These are phyloP conservation scores for Berkeleyomyces rouxiae DNA, from an alignment of 2,329 filamentous ascomycete genomes.

Conservation along the genomic window DNA sequence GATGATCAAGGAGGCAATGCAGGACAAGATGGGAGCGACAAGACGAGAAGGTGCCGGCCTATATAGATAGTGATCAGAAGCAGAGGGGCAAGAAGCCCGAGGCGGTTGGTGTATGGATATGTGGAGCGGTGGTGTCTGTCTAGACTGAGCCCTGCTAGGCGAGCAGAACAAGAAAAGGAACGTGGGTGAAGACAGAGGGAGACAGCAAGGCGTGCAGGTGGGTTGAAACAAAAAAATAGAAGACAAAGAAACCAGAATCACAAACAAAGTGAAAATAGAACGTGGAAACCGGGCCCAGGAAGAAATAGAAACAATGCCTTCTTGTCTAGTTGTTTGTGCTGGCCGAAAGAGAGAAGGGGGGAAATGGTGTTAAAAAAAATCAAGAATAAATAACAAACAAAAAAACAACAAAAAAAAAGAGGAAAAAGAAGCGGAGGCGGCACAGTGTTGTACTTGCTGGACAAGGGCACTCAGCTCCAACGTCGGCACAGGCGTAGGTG, in stretches of 20 bases:
- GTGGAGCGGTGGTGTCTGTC: background rate
- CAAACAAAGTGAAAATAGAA: background rate
- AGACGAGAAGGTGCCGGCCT: background rate
- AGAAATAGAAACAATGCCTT: background rate
- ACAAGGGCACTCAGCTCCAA: background rate
- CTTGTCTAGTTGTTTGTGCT: background rate
- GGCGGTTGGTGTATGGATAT: background rate
- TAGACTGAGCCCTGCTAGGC: background rate
- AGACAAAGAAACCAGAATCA: background rate
- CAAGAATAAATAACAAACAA: background rate
- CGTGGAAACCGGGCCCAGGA: background rate
- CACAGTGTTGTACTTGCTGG: constrained; percentile 3
- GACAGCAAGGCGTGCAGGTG: background rate
- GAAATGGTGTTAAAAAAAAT: constrained; percentile 5
- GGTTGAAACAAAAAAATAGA: background rate
- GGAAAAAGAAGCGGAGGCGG: constrained; percentile 13
- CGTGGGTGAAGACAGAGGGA: background rate
- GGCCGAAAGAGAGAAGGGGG: background rate
- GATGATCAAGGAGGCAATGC: background rate
- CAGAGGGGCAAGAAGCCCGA: background rate
- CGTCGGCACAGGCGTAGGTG: background rate
- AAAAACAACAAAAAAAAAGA: constrained; percentile 16
- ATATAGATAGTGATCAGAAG: background rate
- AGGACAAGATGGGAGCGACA: background rate
- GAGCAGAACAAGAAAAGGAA: background rate